Percentiles rank a stretch among this genome's conserved stretches.
These are phyloP conservation scores for Flaveria brownii DNA, from an alignment of 129 eudicot species.

Conservation along the genomic window DNA sequence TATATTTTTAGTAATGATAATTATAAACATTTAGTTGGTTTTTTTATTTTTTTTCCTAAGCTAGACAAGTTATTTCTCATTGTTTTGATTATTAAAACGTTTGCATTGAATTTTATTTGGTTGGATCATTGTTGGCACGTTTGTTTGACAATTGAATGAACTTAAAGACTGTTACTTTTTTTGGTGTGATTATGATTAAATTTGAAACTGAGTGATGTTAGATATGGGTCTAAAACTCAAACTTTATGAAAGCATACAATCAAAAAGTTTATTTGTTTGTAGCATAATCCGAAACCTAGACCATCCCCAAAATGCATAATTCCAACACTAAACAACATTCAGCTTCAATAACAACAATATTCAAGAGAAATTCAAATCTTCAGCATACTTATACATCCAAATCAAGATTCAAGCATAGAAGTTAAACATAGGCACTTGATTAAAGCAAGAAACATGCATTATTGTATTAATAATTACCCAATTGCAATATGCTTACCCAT, in stretches of 20 bases:
- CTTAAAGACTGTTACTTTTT: too few relatives aligned
- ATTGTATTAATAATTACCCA: background rate
- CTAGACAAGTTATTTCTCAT: too few relatives aligned
- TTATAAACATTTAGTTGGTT: too few relatives aligned
- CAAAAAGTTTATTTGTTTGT: background rate
- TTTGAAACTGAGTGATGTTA: too few relatives aligned
- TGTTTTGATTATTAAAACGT: too few relatives aligned
- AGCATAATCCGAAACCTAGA: background rate
- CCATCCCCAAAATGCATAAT: slow-evolving; percentile 25
- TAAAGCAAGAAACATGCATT: background rate
- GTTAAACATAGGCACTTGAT: slow-evolving; percentile 13
- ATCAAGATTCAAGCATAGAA: background rate
- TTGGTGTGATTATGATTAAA: too few relatives aligned
- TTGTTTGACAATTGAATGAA: too few relatives aligned
- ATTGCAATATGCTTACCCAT: background rate
- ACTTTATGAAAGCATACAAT: background rate
- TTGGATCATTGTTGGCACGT: too few relatives aligned
- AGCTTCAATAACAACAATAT: slow-evolving; percentile 8
- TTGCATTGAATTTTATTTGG: too few relatives aligned
- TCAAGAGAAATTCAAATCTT: background rate
- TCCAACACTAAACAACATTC: slow-evolving; percentile 15
- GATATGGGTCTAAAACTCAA: too few relatives aligned
- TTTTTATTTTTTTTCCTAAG: too few relatives aligned
- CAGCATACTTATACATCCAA: background rate
- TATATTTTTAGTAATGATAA: too few relatives aligned